Evolutionary conservation across 2,329 filamentous ascomycete species (phyloP).

Genomic region (Fusarium tjaetaba): DNA sequence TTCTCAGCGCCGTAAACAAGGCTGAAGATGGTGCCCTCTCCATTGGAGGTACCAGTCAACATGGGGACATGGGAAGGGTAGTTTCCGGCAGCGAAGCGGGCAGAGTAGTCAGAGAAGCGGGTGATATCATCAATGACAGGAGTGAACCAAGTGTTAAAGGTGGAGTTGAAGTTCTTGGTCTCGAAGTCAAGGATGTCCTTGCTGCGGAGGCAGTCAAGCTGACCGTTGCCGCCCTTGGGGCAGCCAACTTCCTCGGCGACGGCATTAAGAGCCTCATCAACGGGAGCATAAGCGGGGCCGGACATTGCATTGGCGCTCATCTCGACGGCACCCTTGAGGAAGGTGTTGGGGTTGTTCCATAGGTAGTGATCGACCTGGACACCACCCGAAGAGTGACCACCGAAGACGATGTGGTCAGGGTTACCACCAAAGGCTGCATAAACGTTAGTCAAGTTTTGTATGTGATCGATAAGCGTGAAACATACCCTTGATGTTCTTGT

Average conservation of each 20-base stretch:
- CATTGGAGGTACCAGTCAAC: constrained; percentile 49
- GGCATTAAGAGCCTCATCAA: constrained; percentile 49
- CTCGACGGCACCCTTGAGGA: constrained; percentile 51
- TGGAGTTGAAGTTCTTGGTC: constrained; percentile 42
- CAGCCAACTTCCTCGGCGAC: constrained; percentile 52
- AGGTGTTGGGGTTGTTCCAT: constrained; percentile 52
- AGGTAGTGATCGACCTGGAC: constrained; percentile 55
- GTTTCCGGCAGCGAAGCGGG: constrained; percentile 23
- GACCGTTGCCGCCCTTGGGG: constrained; percentile 40
- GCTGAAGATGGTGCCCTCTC: constrained; percentile 51
- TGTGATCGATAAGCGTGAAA: not conserved
- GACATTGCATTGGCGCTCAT: constrained; percentile 56
- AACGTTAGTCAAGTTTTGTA: not conserved
- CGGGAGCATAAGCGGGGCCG: constrained; percentile 51
- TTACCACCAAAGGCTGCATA: constrained; percentile 54
- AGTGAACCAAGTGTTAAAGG: constrained; percentile 55
- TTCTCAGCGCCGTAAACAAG: constrained; percentile 48
- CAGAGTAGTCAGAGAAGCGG: constrained; percentile 47
- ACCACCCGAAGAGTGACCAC: constrained; percentile 52
- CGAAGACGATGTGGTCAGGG: constrained; percentile 56
- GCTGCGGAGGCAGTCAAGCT: constrained; percentile 52
- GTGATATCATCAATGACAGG: constrained; percentile 50
- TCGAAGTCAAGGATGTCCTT: constrained; percentile 39
- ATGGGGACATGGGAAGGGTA: constrained; percentile 50
- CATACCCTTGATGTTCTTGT: constrained; percentile 37